Conservation (phyloP, 495 filamentous ascomycete genomes). For the Talaromyces liani region DNA sequence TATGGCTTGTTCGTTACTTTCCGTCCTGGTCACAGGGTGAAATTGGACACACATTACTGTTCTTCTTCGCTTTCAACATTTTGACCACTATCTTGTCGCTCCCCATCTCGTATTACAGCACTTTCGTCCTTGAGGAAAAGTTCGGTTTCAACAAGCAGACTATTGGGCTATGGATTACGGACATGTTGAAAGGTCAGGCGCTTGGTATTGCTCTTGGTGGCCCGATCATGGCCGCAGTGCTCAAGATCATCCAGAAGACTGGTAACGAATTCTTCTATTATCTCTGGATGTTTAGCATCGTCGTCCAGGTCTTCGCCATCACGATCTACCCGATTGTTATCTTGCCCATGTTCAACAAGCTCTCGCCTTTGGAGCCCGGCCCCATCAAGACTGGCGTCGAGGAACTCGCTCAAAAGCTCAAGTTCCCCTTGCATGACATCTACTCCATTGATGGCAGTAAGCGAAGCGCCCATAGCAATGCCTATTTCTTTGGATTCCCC, state of each 20-base stretch:
- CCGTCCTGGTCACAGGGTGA: slow-evolving; percentile 79
- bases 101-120: slow-evolving; percentile 82
- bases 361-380: slow-evolving; percentile 84
- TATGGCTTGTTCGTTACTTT: slow-evolving; percentile 61
- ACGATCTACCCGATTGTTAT: slow-evolving; percentile 95
- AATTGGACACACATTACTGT: slow-evolving; percentile 87
- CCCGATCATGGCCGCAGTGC: slow-evolving; percentile 82
- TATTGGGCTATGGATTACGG: slow-evolving; percentile 75
- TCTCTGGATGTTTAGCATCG: slow-evolving; percentile 85
- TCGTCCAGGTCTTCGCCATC: slow-evolving; percentile 84
- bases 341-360: slow-evolving; percentile 94
- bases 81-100: slow-evolving; percentile 69
- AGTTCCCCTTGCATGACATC: slow-evolving; percentile 86
- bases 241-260: slow-evolving; percentile 85
- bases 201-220: slow-evolving; percentile 70
- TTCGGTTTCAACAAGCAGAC: slow-evolving; percentile 99
- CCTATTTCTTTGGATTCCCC: slow-evolving; percentile 95
- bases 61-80: slow-evolving; percentile 80
- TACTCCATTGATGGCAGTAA: slow-evolving; percentile 98
- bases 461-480: slow-evolving; percentile 93
- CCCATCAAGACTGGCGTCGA: slow-evolving; percentile 83
- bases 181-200: slow-evolving; percentile 85
- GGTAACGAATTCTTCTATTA: slow-evolving; percentile 95
- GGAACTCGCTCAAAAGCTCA: slow-evolving; percentile 68
- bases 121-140: slow-evolving; percentile 91